Base-by-base conservation (phyloP, 495 filamentous ascomycete species). In the Lasiosphaeria ovina region DNA sequence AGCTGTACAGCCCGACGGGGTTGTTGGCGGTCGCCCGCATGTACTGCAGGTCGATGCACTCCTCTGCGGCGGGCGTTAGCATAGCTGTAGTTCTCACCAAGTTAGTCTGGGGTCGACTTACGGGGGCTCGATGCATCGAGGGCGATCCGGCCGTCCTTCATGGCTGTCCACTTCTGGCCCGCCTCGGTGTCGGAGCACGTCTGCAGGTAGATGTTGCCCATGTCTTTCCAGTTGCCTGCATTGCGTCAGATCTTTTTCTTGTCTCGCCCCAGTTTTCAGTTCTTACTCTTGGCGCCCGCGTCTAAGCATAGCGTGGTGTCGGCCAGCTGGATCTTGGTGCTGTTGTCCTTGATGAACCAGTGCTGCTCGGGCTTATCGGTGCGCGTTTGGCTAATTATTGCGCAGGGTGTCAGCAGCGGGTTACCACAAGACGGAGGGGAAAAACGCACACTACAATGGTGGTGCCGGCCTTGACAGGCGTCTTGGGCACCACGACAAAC, bases 1-100 rank as follows among this genome's bases (percentile, higher is more conserved):
- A 83, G 61, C 52, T 72, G 65, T 80, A 83, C 44, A 83, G 61
- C 33, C 80, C 80, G 40, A 83, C 80, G 0, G 77, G 75, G 67
- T 81, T 83, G 71, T 80, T 80, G 49, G 69, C 69, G 24, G 75
- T 77, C 9, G 78, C 80, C 6, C 71, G 62, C 78, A 81, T 78
- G 68, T 77, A 83, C 60, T 79, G 75, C 44, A 83, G 75, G 62
- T 81, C 80, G 62, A 83, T 66, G 66, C 79, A 83, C 57, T 81
- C 69, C 58, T 76, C 79, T 81, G 60, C 70, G 42, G 7, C 17
- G 24, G 40, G 32, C 33, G 55, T 56, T 17, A 56, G 54, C 47
- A 5, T 3, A 4, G 24, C 12, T 38, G 8, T 1, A 42, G 12
- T 6, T 16, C 12, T 35, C 14, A 12, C 3, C 6, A 45, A 2